Conservation (phyloP, 805 yeast species). For the Saccharomycopsis fermentans region DNA sequence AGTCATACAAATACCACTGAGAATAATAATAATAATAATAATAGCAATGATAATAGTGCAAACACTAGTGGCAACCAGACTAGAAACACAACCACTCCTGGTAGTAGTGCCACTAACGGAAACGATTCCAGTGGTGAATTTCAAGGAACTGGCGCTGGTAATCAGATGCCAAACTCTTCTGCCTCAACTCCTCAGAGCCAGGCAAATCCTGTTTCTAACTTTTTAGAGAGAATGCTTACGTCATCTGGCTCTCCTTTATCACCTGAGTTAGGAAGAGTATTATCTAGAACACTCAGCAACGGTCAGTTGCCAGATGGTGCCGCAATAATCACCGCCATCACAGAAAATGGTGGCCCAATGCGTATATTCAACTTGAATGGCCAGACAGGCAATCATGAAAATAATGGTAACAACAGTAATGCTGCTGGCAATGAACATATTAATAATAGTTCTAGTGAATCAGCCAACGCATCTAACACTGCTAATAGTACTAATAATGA, state of each 20-base stretch:
- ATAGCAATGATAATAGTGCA: not conserved
- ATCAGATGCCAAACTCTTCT: not conserved
- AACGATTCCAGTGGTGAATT: not conserved
- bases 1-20: not conserved
- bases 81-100: not conserved
- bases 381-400: not conserved
- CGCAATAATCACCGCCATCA: not conserved
- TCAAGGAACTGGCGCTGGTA: not conserved
- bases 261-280: not conserved
- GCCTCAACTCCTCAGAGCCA: not conserved
- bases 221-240: not conserved
- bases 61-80: not conserved
- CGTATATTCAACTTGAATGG: not conserved
- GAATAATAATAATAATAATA: not conserved
- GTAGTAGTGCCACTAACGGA: not conserved
- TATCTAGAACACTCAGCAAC: not conserved
- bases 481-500: not conserved
- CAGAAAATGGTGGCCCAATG: conserved; percentile 1
- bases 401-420: not conserved
- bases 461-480: no score
- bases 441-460: not conserved
- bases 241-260: not conserved
- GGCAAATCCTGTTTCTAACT: not conserved
- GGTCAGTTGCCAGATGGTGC: not conserved
- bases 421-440: not conserved